A percentile compares a stretch with the other conserved stretches of the same genome.
phyloP scores from a whole-genome alignment of 2,329 filamentous ascomycete species.

The Elsinoe necatrix region DNA sequence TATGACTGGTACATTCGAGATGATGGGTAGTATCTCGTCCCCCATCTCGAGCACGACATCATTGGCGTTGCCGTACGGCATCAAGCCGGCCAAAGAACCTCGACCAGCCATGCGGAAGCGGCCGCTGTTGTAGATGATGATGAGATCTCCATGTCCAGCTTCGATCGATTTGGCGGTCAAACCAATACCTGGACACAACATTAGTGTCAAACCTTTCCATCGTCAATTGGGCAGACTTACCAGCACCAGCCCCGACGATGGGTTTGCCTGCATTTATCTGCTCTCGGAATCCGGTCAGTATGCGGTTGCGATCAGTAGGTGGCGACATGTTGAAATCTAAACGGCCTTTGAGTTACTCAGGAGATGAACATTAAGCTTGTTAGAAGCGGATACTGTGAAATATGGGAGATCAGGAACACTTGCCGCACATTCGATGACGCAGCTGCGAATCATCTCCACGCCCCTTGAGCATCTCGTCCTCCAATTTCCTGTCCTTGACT shows the following conservation, averaged over 20 bases:
- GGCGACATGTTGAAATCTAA: conserved; percentile 48
- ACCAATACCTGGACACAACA: conserved; percentile 47
- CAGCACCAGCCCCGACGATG: conserved; percentile 61
- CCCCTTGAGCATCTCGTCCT: no score
- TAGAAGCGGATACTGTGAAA: no score
- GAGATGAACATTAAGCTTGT: no score
- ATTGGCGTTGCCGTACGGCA: conserved; percentile 65
- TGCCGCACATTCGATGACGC: no score
- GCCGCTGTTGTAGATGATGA: conserved; percentile 65
- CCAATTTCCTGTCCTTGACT: no score
- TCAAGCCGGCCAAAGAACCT: conserved; percentile 59
- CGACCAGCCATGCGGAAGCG: conserved; percentile 65
- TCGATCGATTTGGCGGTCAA: conserved; percentile 64
- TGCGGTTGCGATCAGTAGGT: conserved; percentile 48
- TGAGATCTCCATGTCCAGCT: conserved; percentile 58
- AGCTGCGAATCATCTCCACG: no score
- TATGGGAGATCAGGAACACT: no score
- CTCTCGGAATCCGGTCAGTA: conserved; percentile 47
- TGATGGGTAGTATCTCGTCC: conserved; percentile 57
- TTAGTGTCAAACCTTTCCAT: not conserved
- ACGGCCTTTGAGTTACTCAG: no score
- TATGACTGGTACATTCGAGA: conserved; percentile 55
- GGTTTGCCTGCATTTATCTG: conserved; percentile 48
- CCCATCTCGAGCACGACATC: conserved; percentile 63
- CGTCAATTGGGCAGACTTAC: conserved; percentile 24